Evolutionary conservation across 164 flowering plant genomes (phyloP).

Genomic region (Piper longum): DNA sequence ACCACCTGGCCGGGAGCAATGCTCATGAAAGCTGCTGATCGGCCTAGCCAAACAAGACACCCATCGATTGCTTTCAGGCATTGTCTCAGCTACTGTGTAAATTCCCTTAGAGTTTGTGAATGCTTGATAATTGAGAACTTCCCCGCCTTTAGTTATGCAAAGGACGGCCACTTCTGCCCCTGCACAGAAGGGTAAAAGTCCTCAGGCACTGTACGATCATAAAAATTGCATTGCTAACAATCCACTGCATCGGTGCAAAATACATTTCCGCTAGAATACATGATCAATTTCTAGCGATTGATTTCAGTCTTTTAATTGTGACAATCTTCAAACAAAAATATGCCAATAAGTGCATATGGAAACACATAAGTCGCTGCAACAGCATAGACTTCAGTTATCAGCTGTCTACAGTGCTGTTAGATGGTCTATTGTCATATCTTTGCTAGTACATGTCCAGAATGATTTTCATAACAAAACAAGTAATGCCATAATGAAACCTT

Average conservation of each 20-base stretch:
- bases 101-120: constrained; percentile 74
- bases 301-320: no score
- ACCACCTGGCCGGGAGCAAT: constrained; percentile 43
- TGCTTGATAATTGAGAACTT: constrained; percentile 88
- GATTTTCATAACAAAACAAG: no score
- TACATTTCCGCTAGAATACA: background rate
- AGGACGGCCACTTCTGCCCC: constrained; percentile 98
- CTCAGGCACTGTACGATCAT: no score
- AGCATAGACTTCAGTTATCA: background rate
- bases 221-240: background rate
- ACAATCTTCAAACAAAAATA: no score
- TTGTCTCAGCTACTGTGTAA: constrained; percentile 90
- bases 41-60: constrained; percentile 88
- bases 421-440: no score
- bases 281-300: no score
- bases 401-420: background rate
- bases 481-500: no score
- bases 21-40: constrained; percentile 76
- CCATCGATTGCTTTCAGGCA: constrained; percentile 94
- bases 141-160: constrained; percentile 91
- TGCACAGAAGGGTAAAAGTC: constrained; percentile 17
- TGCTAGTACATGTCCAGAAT: no score
- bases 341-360: background rate
- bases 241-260: background rate
- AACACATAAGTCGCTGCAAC: background rate